A percentile compares a stretch with the other conserved stretches of the same genome.
Conservation (phyloP, 768 basidiomycete species). For the Macrolepiota fuliginosa region DNA sequence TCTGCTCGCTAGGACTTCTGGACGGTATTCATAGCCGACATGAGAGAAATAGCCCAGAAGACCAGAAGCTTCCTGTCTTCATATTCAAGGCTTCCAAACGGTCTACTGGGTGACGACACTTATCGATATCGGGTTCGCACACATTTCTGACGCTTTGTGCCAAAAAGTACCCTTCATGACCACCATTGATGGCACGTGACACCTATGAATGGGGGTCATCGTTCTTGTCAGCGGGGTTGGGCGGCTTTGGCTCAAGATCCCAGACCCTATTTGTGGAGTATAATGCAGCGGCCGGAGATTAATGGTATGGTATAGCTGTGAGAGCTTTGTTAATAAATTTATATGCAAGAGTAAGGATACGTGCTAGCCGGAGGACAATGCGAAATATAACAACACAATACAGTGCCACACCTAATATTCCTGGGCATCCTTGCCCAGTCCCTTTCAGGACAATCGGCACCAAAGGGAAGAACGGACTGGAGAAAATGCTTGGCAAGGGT, state of each 20-base stretch:
- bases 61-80: not conserved
- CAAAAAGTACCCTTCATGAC: not conserved
- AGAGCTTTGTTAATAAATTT: not conserved
- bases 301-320: not conserved
- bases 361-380: not conserved
- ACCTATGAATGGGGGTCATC: not conserved
- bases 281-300: not conserved
- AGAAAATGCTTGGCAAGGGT: not conserved
- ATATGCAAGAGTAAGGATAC: not conserved
- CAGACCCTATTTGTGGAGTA: not conserved
- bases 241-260: not conserved
- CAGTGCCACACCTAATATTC: not conserved
- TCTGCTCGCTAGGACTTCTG: not conserved
- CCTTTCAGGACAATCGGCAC: not conserved
- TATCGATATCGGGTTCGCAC: not conserved
- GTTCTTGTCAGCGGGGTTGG: not conserved
- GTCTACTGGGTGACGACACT: not conserved
- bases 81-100: not conserved
- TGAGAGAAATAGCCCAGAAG: not conserved
- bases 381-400: not conserved
- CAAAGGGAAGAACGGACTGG: not conserved
- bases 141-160: conserved; percentile 7
- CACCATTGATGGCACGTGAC: not conserved
- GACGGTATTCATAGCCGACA: not conserved
- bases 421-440: not conserved